Evolutionary conservation across 1,284 basidiomycete species (phyloP).

Genomic region (Omphalotus olearius): DNA sequence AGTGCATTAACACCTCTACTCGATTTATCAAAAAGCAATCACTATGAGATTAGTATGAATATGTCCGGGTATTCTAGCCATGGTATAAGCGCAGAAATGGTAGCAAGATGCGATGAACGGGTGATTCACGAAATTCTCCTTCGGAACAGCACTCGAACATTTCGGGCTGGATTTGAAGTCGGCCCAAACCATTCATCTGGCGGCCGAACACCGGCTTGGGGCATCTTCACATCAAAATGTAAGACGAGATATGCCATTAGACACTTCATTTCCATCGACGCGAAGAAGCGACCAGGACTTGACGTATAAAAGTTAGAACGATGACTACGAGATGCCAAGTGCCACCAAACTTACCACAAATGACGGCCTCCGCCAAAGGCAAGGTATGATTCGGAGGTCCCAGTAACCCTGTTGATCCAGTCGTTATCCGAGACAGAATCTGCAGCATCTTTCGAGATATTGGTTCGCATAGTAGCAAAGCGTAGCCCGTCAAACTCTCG

Average conservation of each 20-base stretch:
- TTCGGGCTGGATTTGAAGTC: slow-evolving; percentile 7
- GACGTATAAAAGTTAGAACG: background rate
- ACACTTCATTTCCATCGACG: slow-evolving; percentile 28
- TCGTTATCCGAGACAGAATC: slow-evolving; percentile 10
- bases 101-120: background rate
- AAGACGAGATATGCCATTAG: slow-evolving; percentile 32
- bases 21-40: background rate
- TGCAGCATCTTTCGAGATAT: background rate
- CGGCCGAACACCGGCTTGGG: slow-evolving; percentile 30
- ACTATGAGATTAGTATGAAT: background rate
- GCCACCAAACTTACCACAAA: slow-evolving; percentile 32
- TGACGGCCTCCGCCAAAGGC: slow-evolving; percentile 39
- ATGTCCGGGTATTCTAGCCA: background rate
- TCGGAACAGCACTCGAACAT: slow-evolving; percentile 15
- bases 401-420: slow-evolving; percentile 21
- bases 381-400: slow-evolving; percentile 29
- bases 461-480: slow-evolving; percentile 25
- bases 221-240: slow-evolving; percentile 29
- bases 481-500: slow-evolving; percentile 33
- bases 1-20: no score
- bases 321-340: background rate
- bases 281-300: slow-evolving; percentile 37
- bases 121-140: background rate
- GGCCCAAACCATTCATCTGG: slow-evolving; percentile 30
- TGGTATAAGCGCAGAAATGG: no score